These are phyloP conservation scores for Jatropha podagrica DNA, from an alignment of 441 rosid species.

Conservation along the genomic window DNA sequence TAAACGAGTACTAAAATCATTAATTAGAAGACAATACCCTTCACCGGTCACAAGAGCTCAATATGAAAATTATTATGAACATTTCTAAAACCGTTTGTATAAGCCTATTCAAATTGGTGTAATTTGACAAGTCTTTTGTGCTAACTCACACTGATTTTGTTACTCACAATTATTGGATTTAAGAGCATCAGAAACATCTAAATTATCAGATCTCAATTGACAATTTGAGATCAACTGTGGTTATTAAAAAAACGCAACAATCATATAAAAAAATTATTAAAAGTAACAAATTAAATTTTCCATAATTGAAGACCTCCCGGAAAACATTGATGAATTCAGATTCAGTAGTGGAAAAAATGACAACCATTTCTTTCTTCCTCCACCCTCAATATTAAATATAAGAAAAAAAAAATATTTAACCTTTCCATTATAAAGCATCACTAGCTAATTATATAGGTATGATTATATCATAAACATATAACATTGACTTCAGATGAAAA, in stretches of 20 bases:
- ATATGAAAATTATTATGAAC: neutral
- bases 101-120: neutral
- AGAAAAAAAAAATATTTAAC: neutral
- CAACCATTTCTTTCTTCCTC: neutral
- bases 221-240: neutral
- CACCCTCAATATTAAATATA: neutral
- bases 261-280: neutral
- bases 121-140: neutral
- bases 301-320: neutral
- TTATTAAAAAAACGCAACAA: neutral
- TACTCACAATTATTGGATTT: neutral
- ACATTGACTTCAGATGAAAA: conserved; percentile 1
- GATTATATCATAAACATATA: neutral
- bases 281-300: neutral
- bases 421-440: neutral
- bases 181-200: neutral
- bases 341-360: neutral
- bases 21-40: neutral
- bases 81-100: neutral
- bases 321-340: neutral
- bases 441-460: neutral
- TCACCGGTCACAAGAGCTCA: neutral
- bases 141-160: neutral
- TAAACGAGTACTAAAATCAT: conserved; percentile 16
- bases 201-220: conserved; percentile 9